Percentiles rank a stretch among this genome's conserved stretches.
phyloP scores from a whole-genome alignment of 805 yeast species.

The Yamadazyma paraphyllophila region DNA sequence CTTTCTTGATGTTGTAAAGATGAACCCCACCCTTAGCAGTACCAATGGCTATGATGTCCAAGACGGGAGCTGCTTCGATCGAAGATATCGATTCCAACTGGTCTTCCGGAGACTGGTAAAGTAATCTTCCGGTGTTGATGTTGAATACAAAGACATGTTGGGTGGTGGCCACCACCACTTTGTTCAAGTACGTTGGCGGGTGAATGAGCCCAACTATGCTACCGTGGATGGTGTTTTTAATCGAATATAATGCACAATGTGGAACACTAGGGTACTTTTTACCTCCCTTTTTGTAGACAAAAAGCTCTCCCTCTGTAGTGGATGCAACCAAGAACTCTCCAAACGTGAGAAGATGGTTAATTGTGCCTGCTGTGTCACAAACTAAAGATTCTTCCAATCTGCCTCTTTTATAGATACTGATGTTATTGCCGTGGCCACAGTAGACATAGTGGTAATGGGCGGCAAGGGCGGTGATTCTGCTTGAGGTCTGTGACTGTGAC shows the following conservation, averaged over 20 bases:
- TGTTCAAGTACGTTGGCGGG: slow-evolving; percentile 90
- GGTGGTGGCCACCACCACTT: slow-evolving; percentile 79
- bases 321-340: slow-evolving; percentile 75
- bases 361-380: slow-evolving; percentile 33
- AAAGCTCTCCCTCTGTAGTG: slow-evolving; percentile 38
- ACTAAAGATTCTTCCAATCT: slow-evolving; percentile 48
- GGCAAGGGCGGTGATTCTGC: slow-evolving; percentile 65
- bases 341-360: slow-evolving; percentile 58
- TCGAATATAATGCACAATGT: slow-evolving; percentile 59
- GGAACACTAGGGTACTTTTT: slow-evolving; percentile 56
- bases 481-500: slow-evolving; percentile 71
- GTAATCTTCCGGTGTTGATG: slow-evolving; percentile 69
- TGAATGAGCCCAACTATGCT: slow-evolving; percentile 68
- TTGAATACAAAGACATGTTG: slow-evolving; percentile 62
- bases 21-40: slow-evolving; percentile 63
- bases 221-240: slow-evolving; percentile 62
- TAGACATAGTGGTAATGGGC: slow-evolving; percentile 84
- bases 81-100: slow-evolving; percentile 55
- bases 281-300: slow-evolving; percentile 52
- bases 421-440: slow-evolving; percentile 66
- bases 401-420: slow-evolving; percentile 86
- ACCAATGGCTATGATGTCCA: slow-evolving; percentile 82
- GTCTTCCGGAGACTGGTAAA: slow-evolving; percentile 51
- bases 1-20: slow-evolving; percentile 68
- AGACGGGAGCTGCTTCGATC: slow-evolving; percentile 81